phyloP scores from a whole-genome alignment of 2,329 filamentous ascomycete species.

The Bipolaris oryzae region DNA sequence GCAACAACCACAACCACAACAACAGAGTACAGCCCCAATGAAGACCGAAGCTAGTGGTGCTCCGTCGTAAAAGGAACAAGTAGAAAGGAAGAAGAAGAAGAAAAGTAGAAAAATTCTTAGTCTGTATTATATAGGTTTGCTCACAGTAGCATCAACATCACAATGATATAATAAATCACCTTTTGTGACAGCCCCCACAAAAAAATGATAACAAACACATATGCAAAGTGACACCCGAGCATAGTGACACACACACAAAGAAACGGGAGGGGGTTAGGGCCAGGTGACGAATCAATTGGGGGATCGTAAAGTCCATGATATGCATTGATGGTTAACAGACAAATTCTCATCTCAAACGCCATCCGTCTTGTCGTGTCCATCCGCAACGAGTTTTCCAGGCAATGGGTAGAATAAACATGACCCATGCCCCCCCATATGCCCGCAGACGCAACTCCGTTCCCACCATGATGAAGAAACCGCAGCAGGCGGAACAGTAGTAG shows the following conservation, averaged over 20 bases:
- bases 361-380: slow-evolving; percentile 47
- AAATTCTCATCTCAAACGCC: slow-evolving; percentile 50
- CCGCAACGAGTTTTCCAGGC: slow-evolving; percentile 48
- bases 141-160: not conserved
- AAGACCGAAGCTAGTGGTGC: not conserved
- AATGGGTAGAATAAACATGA: slow-evolving; percentile 49
- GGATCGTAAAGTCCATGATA: slow-evolving; percentile 48
- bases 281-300: slow-evolving; percentile 17
- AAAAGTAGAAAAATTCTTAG: not conserved
- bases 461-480: slow-evolving; percentile 37
- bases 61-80: not conserved
- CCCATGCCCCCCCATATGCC: too few species aligned
- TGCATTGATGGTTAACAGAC: slow-evolving; percentile 50
- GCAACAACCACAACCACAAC: not conserved
- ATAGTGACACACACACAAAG: not conserved
- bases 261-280: not conserved
- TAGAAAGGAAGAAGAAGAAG: too few species aligned
- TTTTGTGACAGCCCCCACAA: not conserved
- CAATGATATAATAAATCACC: not conserved
- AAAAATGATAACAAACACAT: not conserved
- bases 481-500: slow-evolving; percentile 38
- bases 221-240: not conserved
- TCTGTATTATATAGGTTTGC: not conserved
- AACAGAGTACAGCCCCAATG: not conserved
- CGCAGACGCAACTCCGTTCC: slow-evolving; percentile 43